phyloP scores from a whole-genome alignment of 2,329 filamentous ascomycete species.

The Pseudocercospora vitis region DNA sequence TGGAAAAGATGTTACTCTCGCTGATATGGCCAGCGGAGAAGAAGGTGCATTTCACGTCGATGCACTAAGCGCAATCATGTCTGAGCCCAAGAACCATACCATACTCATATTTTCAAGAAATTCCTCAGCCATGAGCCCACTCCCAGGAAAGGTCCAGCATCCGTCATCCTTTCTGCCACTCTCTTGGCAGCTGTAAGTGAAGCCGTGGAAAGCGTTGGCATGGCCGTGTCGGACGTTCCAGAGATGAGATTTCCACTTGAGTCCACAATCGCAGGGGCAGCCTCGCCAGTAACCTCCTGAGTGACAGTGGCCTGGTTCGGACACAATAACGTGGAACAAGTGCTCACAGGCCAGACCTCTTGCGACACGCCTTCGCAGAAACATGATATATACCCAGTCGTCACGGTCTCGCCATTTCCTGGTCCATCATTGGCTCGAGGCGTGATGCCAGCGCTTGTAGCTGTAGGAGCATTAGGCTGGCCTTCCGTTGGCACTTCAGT shows the following conservation, averaged over 20 bases:
- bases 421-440: neutral
- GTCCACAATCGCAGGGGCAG: neutral
- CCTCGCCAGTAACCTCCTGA: neutral
- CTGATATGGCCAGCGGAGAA: too few species aligned
- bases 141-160: conserved; percentile 2
- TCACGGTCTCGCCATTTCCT: neutral
- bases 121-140: conserved; percentile 3
- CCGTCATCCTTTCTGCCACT: neutral
- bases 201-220: neutral
- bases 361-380: neutral
- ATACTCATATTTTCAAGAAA: neutral
- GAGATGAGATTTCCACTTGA: neutral
- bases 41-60: too few species aligned
- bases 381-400: neutral
- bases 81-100: too few species aligned
- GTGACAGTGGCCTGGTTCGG: neutral
- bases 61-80: too few species aligned
- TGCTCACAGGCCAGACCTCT: conserved; percentile 4
- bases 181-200: neutral
- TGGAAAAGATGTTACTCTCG: too few species aligned
- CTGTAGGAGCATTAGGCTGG: neutral
- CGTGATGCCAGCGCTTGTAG: neutral
- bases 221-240: neutral
- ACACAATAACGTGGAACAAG: neutral
- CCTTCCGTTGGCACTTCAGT: neutral